phyloP scores from a whole-genome alignment of 345 rosid genomes.

The Microthlaspi erraticum region DNA sequence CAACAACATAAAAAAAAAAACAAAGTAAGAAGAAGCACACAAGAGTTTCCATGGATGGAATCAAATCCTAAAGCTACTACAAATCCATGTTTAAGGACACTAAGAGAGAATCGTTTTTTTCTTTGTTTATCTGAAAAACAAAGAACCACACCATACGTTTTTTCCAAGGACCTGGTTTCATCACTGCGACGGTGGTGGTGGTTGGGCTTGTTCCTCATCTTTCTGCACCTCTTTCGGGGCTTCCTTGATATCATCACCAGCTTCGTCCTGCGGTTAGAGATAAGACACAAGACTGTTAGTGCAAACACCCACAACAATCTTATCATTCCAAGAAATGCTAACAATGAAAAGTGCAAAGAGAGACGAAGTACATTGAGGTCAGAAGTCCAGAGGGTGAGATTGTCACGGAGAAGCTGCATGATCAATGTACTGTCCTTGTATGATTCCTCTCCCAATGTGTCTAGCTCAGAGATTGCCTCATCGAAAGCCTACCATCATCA shows the following conservation, averaged over 20 bases:
- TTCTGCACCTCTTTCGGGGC: slow-evolving; percentile 63
- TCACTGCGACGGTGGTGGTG: slow-evolving; percentile 43
- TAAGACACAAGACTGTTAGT: slow-evolving; percentile 15
- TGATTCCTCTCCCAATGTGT: slow-evolving; percentile 94
- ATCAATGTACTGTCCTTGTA: slow-evolving; percentile 98
- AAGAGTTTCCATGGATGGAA: slow-evolving; percentile 27
- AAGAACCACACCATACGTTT: slow-evolving; percentile 25
- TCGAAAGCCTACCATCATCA: slow-evolving; percentile 53
- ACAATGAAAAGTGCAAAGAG: slow-evolving; percentile 11
- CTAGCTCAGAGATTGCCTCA: slow-evolving; percentile 95
- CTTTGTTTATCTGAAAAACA: neutral
- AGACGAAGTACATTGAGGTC: slow-evolving; percentile 64
- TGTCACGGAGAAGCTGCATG: slow-evolving; percentile 98
- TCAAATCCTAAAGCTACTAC: slow-evolving; percentile 22
- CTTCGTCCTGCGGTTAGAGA: slow-evolving; percentile 61
- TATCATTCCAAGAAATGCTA: neutral
- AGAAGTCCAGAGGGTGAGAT: slow-evolving; percentile 98
- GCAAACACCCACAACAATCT: slow-evolving; percentile 17
- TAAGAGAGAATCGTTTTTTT: slow-evolving; percentile 11
- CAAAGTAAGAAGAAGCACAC: neutral
- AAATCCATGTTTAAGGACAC: slow-evolving; percentile 25
- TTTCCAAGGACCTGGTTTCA: slow-evolving; percentile 33
- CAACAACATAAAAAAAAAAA: neutral
- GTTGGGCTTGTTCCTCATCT: slow-evolving; percentile 19
- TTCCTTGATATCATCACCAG: slow-evolving; percentile 89